These are phyloP conservation scores for Psilocybe cubensis DNA, from an alignment of 768 basidiomycete genomes.

Conservation along the genomic window DNA sequence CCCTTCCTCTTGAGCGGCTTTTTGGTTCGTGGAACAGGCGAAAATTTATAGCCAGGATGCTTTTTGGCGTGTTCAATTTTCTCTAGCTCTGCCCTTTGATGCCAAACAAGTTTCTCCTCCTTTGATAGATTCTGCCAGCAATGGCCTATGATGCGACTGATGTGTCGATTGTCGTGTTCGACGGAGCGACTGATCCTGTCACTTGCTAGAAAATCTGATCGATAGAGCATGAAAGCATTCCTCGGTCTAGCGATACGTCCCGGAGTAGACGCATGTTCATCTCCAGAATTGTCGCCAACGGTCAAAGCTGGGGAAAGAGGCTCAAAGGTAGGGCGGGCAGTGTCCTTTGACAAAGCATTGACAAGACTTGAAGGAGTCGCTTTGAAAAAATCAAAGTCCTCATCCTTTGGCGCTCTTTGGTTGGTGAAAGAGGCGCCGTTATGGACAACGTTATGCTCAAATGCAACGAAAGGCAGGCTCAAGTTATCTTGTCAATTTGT, in stretches of 20 bases:
- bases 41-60: constrained; percentile 61
- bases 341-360: not conserved
- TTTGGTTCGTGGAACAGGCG: constrained; percentile 45
- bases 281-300: not conserved
- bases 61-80: constrained; percentile 49
- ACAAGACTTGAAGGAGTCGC: not conserved
- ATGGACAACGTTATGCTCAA: not conserved
- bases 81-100: constrained; percentile 51
- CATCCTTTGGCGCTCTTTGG: not conserved
- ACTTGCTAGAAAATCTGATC: constrained; percentile 59
- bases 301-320: not conserved
- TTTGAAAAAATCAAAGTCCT: not conserved
- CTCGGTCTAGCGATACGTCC: constrained; percentile 74
- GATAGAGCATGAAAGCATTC: constrained; percentile 83
- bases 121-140: constrained; percentile 59
- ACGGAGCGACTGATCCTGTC: constrained; percentile 49
- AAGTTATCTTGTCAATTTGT: not conserved
- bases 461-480: not conserved
- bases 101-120: constrained; percentile 53
- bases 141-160: constrained; percentile 57
- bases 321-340: not conserved
- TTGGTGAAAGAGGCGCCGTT: not conserved
- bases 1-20: constrained; percentile 52
- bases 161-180: constrained; percentile 61
- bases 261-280: constrained; percentile 12